Evolutionary conservation across 805 yeast species (phyloP).

Genomic region (Lipomyces spencermartinsiae): DNA sequence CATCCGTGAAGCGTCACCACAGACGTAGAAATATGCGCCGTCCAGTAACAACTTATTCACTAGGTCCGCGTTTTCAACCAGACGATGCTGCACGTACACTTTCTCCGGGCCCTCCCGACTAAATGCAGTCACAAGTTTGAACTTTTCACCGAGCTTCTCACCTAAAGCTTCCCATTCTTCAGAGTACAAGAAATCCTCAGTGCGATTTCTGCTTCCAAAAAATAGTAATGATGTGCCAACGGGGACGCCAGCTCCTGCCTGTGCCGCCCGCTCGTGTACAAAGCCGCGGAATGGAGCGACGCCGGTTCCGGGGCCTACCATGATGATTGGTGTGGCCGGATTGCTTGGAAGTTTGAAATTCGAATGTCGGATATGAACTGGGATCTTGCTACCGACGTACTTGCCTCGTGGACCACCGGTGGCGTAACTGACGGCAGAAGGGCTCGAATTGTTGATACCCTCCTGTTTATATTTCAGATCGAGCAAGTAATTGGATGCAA

Average conservation of each 20-base stretch:
- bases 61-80: conserved; percentile 56
- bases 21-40: conserved; percentile 91
- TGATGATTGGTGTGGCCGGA: conserved; percentile 79
- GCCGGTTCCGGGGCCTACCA: conserved; percentile 99
- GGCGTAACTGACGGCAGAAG: conserved; percentile 63
- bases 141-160: conserved; percentile 60
- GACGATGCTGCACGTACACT: conserved; percentile 85
- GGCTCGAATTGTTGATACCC: conserved; percentile 48
- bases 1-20: conserved; percentile 97
- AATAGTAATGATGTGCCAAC: conserved; percentile 80
- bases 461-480: conserved; percentile 69
- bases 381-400: conserved; percentile 61
- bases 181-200: conserved; percentile 81
- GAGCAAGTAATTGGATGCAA: conserved; percentile 85
- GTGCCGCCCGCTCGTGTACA: conserved; percentile 79
- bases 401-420: conserved; percentile 81
- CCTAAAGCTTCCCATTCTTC: conserved; percentile 76
- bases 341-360: conserved; percentile 91
- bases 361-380: conserved; percentile 93
- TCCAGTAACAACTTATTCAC: conserved; percentile 59
- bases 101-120: conserved; percentile 73
- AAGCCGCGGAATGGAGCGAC: conserved; percentile 98
- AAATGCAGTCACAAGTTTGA: conserved; percentile 82
- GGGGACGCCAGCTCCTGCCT: conserved; percentile 55
- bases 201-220: conserved; percentile 83